Percentiles rank a stretch among this genome's conserved stretches.
These are phyloP conservation scores for Lomentospora prolificans DNA, from an alignment of 2,329 filamentous ascomycete genomes.

Conservation along the genomic window DNA sequence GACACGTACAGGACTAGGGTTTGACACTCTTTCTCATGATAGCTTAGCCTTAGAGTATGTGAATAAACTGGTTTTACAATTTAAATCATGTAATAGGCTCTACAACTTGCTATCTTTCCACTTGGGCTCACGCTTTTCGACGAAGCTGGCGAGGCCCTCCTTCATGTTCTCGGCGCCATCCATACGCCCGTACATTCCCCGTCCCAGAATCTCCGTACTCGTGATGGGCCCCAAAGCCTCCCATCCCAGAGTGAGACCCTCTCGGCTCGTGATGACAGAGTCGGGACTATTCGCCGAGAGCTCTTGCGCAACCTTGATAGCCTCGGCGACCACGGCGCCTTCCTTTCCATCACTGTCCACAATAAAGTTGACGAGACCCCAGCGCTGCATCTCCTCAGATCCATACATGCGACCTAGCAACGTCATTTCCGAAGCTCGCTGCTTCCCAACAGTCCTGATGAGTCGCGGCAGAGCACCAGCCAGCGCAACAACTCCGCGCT, in stretches of 20 bases:
- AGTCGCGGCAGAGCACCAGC: slow-evolving; percentile 63
- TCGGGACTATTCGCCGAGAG: slow-evolving; percentile 64
- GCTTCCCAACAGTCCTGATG: slow-evolving; percentile 53
- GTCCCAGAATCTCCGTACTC: slow-evolving; percentile 46
- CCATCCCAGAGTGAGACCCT: slow-evolving; percentile 64
- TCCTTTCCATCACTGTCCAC: slow-evolving; percentile 28
- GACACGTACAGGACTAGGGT: no score
- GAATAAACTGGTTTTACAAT: no score
- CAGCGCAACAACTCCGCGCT: slow-evolving; percentile 59
- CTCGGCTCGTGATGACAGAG: slow-evolving; percentile 62
- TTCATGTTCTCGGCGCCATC: slow-evolving; percentile 61
- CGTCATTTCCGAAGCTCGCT: slow-evolving; percentile 62
- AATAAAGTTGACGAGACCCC: slow-evolving; percentile 63
- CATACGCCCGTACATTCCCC: slow-evolving; percentile 49
- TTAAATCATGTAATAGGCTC: no score
- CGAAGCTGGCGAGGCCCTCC: slow-evolving; percentile 66
- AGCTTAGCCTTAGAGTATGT: no score
- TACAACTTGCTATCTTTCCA: slow-evolving; percentile 58
- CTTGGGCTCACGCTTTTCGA: slow-evolving; percentile 60
- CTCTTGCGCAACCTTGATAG: slow-evolving; percentile 49
- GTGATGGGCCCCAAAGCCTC: slow-evolving; percentile 56
- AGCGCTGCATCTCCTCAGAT: slow-evolving; percentile 49
- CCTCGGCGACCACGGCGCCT: slow-evolving; percentile 41
- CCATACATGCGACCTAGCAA: slow-evolving; percentile 51
- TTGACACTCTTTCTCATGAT: no score